These are phyloP conservation scores for Salix suchowensis DNA, from an alignment of 345 rosid species.

Conservation along the genomic window DNA sequence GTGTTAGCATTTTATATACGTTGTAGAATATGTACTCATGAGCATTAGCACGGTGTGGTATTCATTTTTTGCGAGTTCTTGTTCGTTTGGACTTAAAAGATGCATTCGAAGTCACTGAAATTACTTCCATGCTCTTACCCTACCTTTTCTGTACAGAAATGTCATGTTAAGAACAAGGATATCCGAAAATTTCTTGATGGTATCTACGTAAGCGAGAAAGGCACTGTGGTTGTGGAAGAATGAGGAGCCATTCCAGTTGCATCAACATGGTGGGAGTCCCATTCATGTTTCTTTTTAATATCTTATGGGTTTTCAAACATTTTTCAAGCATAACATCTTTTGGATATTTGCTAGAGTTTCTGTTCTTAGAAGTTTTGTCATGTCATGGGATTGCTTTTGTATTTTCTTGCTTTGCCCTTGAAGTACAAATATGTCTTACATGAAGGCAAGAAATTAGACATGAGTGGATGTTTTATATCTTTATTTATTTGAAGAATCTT, in stretches of 20 bases:
- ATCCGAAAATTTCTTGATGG: conserved; percentile 66
- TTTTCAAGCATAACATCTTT: not conserved
- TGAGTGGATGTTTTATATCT: not conserved
- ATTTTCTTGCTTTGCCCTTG: not conserved
- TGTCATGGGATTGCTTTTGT: not conserved
- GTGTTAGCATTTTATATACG: not conserved
- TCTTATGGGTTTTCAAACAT: not conserved
- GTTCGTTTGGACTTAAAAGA: too few relatives aligned
- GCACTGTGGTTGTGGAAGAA: conserved; percentile 37
- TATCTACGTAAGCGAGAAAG: conserved; percentile 58
- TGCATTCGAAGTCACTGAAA: too few relatives aligned
- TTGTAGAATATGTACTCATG: not conserved
- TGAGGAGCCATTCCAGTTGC: not conserved
- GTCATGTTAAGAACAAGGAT: conserved; percentile 66
- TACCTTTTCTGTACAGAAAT: conserved; percentile 6
- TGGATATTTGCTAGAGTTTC: not conserved
- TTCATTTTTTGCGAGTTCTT: too few relatives aligned
- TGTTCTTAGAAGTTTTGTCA: not conserved
- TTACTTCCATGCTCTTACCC: too few relatives aligned
- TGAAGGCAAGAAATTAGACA: not conserved
- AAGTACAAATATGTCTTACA: not conserved
- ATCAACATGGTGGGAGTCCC: not conserved
- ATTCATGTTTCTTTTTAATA: too few relatives aligned
- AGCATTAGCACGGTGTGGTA: too few relatives aligned
- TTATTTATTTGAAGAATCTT: not conserved